Base-by-base conservation (phyloP, 805 yeast species). In the Wickerhamomyces bisporus region DNA sequence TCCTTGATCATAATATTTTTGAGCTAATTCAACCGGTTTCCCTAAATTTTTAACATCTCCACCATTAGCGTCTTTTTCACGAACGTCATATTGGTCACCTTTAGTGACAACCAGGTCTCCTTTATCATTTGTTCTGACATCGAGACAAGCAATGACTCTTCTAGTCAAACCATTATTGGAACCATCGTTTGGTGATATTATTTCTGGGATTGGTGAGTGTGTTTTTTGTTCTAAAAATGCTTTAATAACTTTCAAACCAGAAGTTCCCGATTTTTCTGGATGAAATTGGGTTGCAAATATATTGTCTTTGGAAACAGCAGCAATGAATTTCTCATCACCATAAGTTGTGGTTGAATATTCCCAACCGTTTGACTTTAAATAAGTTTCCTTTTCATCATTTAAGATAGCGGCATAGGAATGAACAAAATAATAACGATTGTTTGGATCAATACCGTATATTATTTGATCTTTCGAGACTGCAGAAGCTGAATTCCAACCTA, bases 61-160 rank as follows among this genome's bases (percentile, higher is more conserved):
- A 23, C 72, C 76, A 3, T 67, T 72, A 5, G 61, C 57, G 11
- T 63, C 54, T 50, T 81, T 81, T 54, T 89, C 97, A 48, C 98
- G 77, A 2, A 93, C 99, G 61, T 93, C 96, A 58, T 93, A 93
- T 61, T 93, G 98, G 56, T 93, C 99, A 40, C 99, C 99, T 62
- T 93, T 93, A 0, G 99, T 93, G 20, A 93, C 99, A 1, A 93
- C 98, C 49, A 93, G 71, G 58, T 93, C 98, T 24, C 98, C 99
- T 27, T 68, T 69, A 55, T 93, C 98, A 57, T 93, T 93, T 6
- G 95, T 71, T 52, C 99, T 78, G n/a, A 93, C 98, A 57, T 93
- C 99, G 31, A 93, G 64, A 61, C 99, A 93, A 0, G 98, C 98
- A 63, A 93, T 88, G 17, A 94, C 77, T 62, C 99, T 79, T 58